Conservation (phyloP, 1,284 basidiomycete species). For the Leccinum pachyderme region DNA sequence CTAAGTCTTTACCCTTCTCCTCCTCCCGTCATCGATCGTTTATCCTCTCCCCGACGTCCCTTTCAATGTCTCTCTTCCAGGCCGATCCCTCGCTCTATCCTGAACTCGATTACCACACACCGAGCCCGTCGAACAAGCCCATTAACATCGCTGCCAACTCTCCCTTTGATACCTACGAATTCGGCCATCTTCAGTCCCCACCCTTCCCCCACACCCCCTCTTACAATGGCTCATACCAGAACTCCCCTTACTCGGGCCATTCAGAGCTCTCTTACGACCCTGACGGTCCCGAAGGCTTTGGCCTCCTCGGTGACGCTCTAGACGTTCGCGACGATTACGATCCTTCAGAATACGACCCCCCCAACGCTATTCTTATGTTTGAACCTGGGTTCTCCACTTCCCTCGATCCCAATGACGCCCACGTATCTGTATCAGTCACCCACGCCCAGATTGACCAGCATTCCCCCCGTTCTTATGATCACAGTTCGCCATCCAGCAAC, state of each 20-base stretch:
- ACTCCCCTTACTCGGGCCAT: conserved; percentile 64
- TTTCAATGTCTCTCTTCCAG: conserved; percentile 29
- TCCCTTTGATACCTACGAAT: conserved; percentile 39
- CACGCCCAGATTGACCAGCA: conserved; percentile 37
- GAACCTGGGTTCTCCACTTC: conserved; percentile 49
- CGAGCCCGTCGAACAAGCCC: conserved; percentile 31
- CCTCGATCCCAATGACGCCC: conserved; percentile 33
- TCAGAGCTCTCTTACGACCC: conserved; percentile 61
- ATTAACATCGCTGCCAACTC: conserved; percentile 20
- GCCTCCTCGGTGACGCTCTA: conserved; percentile 40
- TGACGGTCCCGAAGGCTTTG: conserved; percentile 41
- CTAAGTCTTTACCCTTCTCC: conserved; percentile 7
- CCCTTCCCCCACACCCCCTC: conserved; percentile 49
- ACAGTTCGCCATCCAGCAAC: conserved; percentile 62
- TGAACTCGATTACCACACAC: conserved; percentile 26
- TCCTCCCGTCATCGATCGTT: conserved; percentile 10
- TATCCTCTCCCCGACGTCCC: not conserved
- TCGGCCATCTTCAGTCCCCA: conserved; percentile 34
- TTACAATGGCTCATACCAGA: conserved; percentile 56
- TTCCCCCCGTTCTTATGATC: conserved; percentile 48
- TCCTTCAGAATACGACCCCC: conserved; percentile 64
- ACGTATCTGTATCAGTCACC: conserved; percentile 43
- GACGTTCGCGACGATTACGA: conserved; percentile 54
- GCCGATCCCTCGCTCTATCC: conserved; percentile 20
- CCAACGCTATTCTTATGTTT: conserved; percentile 57